Evolutionary conservation across 2,329 filamentous ascomycete species (phyloP), one percentile per base, ranked within the genome.

Genomic region (Neofusicoccum ribis): DNA sequence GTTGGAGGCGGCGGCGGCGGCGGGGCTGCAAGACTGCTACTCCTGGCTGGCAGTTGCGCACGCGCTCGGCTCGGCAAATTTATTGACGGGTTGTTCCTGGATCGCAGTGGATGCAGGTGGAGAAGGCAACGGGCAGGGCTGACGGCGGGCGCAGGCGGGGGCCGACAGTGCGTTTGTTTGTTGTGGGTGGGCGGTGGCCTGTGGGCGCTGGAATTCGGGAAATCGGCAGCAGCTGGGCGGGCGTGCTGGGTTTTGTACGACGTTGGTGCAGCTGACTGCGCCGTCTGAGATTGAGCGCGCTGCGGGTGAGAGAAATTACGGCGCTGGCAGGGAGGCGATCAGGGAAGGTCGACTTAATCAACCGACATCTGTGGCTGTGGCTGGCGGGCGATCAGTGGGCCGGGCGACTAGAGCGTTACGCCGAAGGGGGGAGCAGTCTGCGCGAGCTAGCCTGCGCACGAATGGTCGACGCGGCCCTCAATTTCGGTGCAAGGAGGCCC

Each of bases 101-200:
- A 34, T 7, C 15, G 20, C 37, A 43, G 52, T 20, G 31, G 34
- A 37, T 37, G 34, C 12, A 11, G 17, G 17, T 15, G 41, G 31
- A 31, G 37, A 17, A 17, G 41, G 34, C 34, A 27, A 31, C 27
- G 5, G 27, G 4, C 11, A 17, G 41, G 34, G 15, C 8, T 9
- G 15, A 39, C n/a, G 56, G 17, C 56, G 43, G 20, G 27, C 23
- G 43, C 23, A 47, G 56, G 59, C 37, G 59, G 59, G 58, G 43
- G 46, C 59, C 44, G 59, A 43, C 59, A 41, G 46, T 50, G 59
- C 59, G 58, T 46, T n/a, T 27, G 59, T 62, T 62, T 62, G 59
- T 51, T 62, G 46, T 50, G 44, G 44, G 31, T 17, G 58, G 47
- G 23, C 14, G 59, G 36, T 62, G 44, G 59, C 44, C 44, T 62